Evolutionary conservation across 2,329 filamentous ascomycete genomes (phyloP), one percentile per base, ranked within the genome.

Genomic region (Cladosporium sp.): DNA sequence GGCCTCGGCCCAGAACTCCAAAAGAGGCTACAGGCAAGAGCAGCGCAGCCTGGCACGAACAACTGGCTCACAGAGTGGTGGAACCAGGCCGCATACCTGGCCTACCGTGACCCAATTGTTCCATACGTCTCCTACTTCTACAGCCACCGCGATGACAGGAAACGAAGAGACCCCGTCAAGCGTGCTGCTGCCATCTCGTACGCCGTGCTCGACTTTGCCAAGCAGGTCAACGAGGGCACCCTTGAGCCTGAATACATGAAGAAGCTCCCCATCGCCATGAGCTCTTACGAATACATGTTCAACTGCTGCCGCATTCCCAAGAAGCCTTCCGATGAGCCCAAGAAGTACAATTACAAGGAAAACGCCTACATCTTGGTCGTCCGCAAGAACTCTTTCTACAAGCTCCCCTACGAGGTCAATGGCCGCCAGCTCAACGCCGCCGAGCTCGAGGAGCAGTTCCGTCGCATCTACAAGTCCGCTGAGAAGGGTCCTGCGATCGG

Each of bases 111-210:
- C 78, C 95, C 95, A 2, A 92, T 99, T 56, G 91, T 98, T 21
- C 95, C 95, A 68, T 99, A 98, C 77, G 95, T 99, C 75, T 97
- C 92, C 80, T 99, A 99, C 86, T 99, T 99, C 83, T 99, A 99
- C 84, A 97, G 93, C 64, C 94, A 98, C 83, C 88, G 92, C 71
- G 95, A 99, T 80, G 96, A 99, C 80, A 89, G 92, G 72, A 86
- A 89, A 76, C 88, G 94, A 71, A 89, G 93, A 69, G 88, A 97
- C 78, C 95, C 95, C 0, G 89, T 91, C 69, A 96, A 96, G 85
- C 91, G 95, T 69, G 95, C 95, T 3, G 95, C 95, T 4, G 93
- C 94, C 69, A 90, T 99, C 70, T 89, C 91, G 1, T 92, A 91
- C 1, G 90, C 92, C 8, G 90, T 88, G 1, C 86, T 99, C 46